A percentile compares a stretch with the other conserved stretches of the same genome.
phyloP scores from a whole-genome alignment of 2,329 filamentous ascomycete genomes.

The Penicillium sp. region DNA sequence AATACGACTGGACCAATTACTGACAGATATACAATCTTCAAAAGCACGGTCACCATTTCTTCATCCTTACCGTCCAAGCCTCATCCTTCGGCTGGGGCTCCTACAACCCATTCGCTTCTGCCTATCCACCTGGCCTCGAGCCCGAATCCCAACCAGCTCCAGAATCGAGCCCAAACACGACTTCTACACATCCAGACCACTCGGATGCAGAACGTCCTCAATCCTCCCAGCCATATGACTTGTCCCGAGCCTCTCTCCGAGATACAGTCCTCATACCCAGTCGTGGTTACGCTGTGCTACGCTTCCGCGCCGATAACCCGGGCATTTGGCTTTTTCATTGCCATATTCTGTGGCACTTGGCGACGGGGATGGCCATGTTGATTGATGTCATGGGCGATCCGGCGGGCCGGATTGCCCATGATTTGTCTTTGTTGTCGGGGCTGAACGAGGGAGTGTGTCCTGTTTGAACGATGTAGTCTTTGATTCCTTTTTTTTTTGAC shows the following conservation, averaged over 20 bases:
- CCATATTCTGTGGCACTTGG: conserved; percentile 49
- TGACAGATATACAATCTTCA: too few relatives aligned
- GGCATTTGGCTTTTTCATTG: conserved; percentile 48
- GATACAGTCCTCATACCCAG: conserved; percentile 52
- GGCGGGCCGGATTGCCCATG: conserved; percentile 14
- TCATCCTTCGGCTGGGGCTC: conserved; percentile 32
- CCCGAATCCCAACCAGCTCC: conserved; percentile 3
- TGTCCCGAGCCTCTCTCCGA: conserved; percentile 40
- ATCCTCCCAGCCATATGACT: conserved; percentile 22
- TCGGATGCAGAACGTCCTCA: conserved; percentile 16
- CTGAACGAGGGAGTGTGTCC: neutral
- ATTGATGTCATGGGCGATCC: conserved; percentile 27
- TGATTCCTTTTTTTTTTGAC: too few relatives aligned
- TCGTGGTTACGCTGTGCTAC: conserved; percentile 50
- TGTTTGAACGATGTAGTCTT: too few relatives aligned
- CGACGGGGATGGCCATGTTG: conserved; percentile 42
- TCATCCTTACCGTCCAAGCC: conserved; percentile 26
- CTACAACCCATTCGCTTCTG: conserved; percentile 32
- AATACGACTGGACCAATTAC: too few relatives aligned
- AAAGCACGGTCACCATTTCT: conserved; percentile 35
- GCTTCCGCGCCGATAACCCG: conserved; percentile 52
- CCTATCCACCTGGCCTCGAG: conserved; percentile 17
- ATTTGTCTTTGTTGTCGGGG: neutral
- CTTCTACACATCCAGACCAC: neutral
- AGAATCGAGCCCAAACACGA: neutral